phyloP scores from a whole-genome alignment of 202 grass and related monocot genomes.

The Hordeum pubiflorum region DNA sequence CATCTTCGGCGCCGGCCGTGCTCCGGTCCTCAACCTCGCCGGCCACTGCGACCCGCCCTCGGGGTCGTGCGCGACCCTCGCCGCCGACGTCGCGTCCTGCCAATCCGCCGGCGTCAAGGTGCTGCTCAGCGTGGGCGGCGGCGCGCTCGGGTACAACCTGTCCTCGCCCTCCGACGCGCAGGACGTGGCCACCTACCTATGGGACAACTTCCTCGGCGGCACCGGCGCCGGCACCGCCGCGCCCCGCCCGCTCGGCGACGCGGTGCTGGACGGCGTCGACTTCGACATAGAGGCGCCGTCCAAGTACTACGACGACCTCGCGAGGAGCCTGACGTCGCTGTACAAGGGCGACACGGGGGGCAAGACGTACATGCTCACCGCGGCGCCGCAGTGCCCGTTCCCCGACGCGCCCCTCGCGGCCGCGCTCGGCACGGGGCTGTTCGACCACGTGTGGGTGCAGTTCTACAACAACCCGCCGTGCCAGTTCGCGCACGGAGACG shows the following conservation, averaged over 20 bases:
- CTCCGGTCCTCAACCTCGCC: conserved; percentile 34
- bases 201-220: conserved; percentile 63
- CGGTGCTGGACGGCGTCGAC: conserved; percentile 57
- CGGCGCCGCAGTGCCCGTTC: conserved; percentile 57
- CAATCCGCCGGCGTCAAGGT: conserved; percentile 55
- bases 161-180: conserved; percentile 33
- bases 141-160: conserved; percentile 34
- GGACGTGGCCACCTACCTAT: conserved; percentile 44
- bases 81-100: conserved; percentile 46
- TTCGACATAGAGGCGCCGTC: conserved; percentile 47
- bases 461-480: conserved; percentile 60
- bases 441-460: conserved; percentile 66
- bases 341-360: conserved; percentile 5
- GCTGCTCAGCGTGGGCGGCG: conserved; percentile 56
- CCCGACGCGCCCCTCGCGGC: conserved; percentile 30
- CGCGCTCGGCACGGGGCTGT: conserved; percentile 45
- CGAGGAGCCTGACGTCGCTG: conserved; percentile 25
- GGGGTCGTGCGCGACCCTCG: conserved; percentile 34
- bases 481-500: conserved; percentile 35
- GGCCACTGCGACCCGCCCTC: conserved; percentile 33
- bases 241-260: conserved; percentile 39
- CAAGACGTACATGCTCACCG: conserved; percentile 35
- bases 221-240: not conserved
- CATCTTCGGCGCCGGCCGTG: conserved; percentile 39
- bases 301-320: conserved; percentile 44